A percentile compares a stretch with the other conserved stretches of the same genome.
These are phyloP conservation scores for Hypseocharis bilobata DNA, from an alignment of 441 rosid genomes.

Conservation along the genomic window DNA sequence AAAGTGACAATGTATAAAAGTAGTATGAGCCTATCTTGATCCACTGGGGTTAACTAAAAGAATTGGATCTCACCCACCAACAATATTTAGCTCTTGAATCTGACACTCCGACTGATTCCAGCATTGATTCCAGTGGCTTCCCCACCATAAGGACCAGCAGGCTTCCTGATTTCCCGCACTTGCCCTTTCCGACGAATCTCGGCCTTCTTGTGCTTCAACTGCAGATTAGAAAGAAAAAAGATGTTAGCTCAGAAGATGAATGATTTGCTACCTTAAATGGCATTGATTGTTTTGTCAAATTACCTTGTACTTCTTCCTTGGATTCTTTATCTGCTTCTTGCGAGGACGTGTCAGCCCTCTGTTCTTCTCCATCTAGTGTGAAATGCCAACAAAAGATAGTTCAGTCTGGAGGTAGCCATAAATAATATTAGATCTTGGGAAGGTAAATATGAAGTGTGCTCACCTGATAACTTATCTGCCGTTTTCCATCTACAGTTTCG, in stretches of 20 bases:
- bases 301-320: constrained; percentile 86
- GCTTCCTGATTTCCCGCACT: constrained; percentile 48
- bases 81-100: constrained; percentile 35
- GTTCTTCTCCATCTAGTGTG: constrained; percentile 52
- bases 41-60: not conserved
- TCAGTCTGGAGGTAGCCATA: not conserved
- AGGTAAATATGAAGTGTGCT: constrained; percentile 8
- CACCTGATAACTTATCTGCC: constrained; percentile 48
- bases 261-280: not conserved
- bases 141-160: constrained; percentile 52
- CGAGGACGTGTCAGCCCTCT: constrained; percentile 65
- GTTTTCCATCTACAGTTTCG: constrained; percentile 61
- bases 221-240: constrained; percentile 9
- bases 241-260: not conserved
- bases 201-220: constrained; percentile 47
- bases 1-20: too few relatives aligned
- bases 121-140: constrained; percentile 66
- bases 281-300: not conserved
- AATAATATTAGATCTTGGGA: not conserved
- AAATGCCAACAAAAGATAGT: constrained; percentile 11
- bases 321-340: constrained; percentile 55
- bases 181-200: constrained; percentile 51
- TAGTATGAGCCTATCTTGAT: not conserved
- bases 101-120: constrained; percentile 51
- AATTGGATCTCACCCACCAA: not conserved